Conservation (phyloP, 2,329 filamentous ascomycete genomes). For the Colletotrichum godetiae region DNA sequence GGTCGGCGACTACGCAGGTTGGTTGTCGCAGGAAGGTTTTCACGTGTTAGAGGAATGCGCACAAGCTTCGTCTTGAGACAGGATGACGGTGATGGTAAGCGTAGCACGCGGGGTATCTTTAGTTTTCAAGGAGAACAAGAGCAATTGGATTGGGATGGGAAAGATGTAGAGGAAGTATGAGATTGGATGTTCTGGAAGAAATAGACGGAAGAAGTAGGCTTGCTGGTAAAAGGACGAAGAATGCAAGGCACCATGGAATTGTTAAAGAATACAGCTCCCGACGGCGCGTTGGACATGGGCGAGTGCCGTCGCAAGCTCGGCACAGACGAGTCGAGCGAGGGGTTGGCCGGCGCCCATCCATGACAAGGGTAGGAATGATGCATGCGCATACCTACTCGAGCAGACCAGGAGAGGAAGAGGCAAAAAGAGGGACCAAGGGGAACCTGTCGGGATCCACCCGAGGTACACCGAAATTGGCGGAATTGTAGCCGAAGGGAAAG, state of each 20-base stretch:
- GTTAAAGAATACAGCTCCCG: not conserved
- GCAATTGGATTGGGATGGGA: conserved; percentile 5
- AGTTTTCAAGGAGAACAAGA: not conserved
- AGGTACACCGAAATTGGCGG: conserved; percentile 20
- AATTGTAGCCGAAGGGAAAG: not conserved
- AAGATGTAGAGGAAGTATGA: not conserved
- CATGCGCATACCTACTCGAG: conserved; percentile 8
- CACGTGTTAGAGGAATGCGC: conserved; percentile 28
- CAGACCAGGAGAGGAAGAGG: conserved; percentile 13
- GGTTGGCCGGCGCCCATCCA: conserved; percentile 31
- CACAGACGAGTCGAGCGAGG: conserved; percentile 18
- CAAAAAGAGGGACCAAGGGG: conserved; percentile 18
- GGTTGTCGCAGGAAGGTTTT: conserved; percentile 18
- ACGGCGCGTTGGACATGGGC: conserved; percentile 6
- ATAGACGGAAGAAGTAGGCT: not conserved
- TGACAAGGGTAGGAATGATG: conserved; percentile 31
- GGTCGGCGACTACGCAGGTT: not conserved
- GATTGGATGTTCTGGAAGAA: conserved; percentile 18
- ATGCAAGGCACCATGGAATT: conserved; percentile 4
- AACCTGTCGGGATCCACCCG: conserved; percentile 10
- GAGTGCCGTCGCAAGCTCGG: conserved; percentile 33
- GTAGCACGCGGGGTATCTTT: conserved; percentile 18
- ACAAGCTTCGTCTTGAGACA: conserved; percentile 15
- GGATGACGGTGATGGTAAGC: conserved; percentile 17
- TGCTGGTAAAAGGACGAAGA: not conserved